A percentile compares a stretch with the other conserved stretches of the same genome.
These are phyloP conservation scores for Tolypocladium sp. DNA, from an alignment of 2,329 filamentous ascomycete genomes.

Conservation along the genomic window DNA sequence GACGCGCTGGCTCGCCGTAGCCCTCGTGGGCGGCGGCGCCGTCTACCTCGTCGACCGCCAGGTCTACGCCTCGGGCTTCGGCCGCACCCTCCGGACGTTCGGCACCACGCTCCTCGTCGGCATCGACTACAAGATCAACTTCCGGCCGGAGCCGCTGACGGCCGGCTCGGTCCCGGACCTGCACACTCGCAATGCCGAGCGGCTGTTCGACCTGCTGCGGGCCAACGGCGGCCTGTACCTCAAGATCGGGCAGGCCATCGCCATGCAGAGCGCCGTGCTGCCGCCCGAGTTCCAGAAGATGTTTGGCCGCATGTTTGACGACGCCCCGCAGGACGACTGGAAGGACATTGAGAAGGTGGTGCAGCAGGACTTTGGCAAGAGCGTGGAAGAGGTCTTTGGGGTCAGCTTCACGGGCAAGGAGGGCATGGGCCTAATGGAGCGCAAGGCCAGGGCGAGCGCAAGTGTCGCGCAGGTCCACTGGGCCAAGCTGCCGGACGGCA, in stretches of 20 bases:
- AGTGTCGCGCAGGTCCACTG: constrained; percentile 97
- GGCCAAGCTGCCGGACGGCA: constrained; percentile 75
- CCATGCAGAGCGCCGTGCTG: constrained; percentile 92
- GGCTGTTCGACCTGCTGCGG: constrained; percentile 71
- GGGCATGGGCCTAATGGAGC: constrained; percentile 55
- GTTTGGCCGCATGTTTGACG: constrained; percentile 96
- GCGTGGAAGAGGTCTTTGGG: constrained; percentile 84
- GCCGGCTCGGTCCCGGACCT: constrained; percentile 67
- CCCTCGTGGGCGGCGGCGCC: constrained; percentile 49
- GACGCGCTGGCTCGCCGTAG: constrained; percentile 61
- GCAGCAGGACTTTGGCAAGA: constrained; percentile 77
- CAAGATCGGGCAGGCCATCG: constrained; percentile 97
- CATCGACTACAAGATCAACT: constrained; percentile 94
- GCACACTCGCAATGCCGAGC: constrained; percentile 75
- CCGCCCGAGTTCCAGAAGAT: constrained; percentile 93
- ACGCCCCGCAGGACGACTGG: constrained; percentile 91
- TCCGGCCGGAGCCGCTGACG: constrained; percentile 66
- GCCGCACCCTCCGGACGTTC: constrained; percentile 75
- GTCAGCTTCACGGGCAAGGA: constrained; percentile 70
- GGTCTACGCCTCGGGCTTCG: constrained; percentile 70
- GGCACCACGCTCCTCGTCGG: constrained; percentile 70
- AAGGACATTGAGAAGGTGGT: constrained; percentile 78
- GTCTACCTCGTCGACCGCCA: constrained; percentile 63
- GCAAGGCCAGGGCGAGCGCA: constrained; percentile 61
- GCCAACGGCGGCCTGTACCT: constrained; percentile 88